Evolutionary conservation across 495 filamentous ascomycete species (phyloP), one percentile per base, ranked within the genome.

Genomic region (Pyrenula massariospora): DNA sequence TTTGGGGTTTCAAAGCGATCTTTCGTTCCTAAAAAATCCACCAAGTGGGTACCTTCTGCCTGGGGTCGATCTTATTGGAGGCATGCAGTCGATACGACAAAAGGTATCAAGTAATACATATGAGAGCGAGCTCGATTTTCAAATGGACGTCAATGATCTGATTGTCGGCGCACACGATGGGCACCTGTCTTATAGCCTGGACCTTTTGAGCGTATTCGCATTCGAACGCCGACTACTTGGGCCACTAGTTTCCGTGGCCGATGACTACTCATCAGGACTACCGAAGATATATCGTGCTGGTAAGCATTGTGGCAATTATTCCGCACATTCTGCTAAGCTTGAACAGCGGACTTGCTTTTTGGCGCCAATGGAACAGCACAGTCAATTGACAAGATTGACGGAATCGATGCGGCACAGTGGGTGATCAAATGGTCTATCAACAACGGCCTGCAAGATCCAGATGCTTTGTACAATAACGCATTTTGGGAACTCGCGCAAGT

Each of bases 51-150:
- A 52, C 19, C 19, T 21, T 19, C n/a, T 21, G 8, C 50, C 50
- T 8, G 19, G 19, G 20, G 50, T 52, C 19, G 50, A 52, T 19
- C 8, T 52, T 52, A 21, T 52, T 21, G 50, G 50, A 8, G 50
- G 50, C 50, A 20, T 52, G 22, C 19, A 20, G 10, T 5, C 8
- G 19, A 52, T 52, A 8, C 50, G 36, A 24, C 2, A n/a, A 23
- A 10, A 12, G 50, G 23, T 19, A 12, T 19, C 24, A 21, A 55
- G 22, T 12, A 23, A 19, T 19, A 36, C 36, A 20, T 63, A 56
- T 23, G 36, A 57, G 1, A 79, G 73, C 54, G 66, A 81, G 58
- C 80, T 79, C 56, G 66, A 68, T 10, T 81, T 83, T 56, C 76
- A 82, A 58, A 67, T 65, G 2, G 73, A 72, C 12, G 36, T 83